Evolutionary conservation across 2,329 filamentous ascomycete species (phyloP), one percentile per base, ranked within the genome.

Genomic region (Acephala macrosclerotiorum): DNA sequence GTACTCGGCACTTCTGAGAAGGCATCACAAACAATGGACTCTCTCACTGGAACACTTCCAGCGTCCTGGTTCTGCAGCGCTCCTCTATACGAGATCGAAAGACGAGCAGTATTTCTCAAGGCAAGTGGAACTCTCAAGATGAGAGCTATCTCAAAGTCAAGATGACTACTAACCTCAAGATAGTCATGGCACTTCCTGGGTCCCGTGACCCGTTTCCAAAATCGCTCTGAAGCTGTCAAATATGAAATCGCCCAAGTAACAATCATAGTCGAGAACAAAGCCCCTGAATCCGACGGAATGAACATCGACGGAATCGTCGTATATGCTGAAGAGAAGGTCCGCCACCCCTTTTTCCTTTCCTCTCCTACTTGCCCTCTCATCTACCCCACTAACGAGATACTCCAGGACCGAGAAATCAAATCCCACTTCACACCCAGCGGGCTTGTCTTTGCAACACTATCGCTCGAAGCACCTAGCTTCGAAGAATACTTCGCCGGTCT

Each of bases 141-240:
- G n/a, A n/a, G n/a, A n/a, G n/a, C n/a, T n/a, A n/a, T n/a, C n/a
- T n/a, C n/a, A n/a, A n/a, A n/a, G n/a, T n/a, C n/a, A 35, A 22
- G 14, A 22, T 64, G 16, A 58, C 35, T 47, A 18, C 25, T 40
- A n/a, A 47, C 16, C 16, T 20, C 22, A 16, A 59, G 2, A 56
- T 9, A 84, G 82, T 79, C 82, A 40, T 85, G 83, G 83, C 84
- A 85, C 73, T 76, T 85, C 29, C 77, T 85, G 1, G 84, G 83
- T 1, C 83, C 84, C 0, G 77, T 85, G n/a, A 84, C 82, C 16
- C 76, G 80, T 57, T 86, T 86, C 68, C 74, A 79, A 58, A 70
- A 72, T 3, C 73, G 79, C 14, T 77, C 77, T 0, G 77, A 81
- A 60, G 76, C 77, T 38, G 77, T 85, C 29, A 73, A 77, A 6